A percentile compares a stretch with the other conserved stretches of the same genome.
Conservation (phyloP, 2,329 filamentous ascomycete species). For the Claviceps citrina region DNA sequence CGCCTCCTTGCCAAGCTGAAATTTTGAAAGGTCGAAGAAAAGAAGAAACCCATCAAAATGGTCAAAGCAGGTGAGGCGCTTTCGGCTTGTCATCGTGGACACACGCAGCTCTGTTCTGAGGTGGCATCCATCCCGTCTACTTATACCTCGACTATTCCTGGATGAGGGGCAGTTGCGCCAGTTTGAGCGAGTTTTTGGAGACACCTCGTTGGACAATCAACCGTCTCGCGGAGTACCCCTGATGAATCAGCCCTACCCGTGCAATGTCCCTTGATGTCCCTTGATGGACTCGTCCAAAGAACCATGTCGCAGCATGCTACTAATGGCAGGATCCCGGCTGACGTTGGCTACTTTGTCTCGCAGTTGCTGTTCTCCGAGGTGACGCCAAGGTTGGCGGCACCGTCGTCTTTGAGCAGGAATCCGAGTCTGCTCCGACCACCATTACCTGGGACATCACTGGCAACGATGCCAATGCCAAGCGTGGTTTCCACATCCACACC, state of each 20-base stretch:
- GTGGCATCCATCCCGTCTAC: conserved; percentile 2
- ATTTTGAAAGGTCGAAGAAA: too few species aligned
- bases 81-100: neutral
- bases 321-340: conserved; percentile 3
- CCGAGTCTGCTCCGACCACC: conserved; percentile 67
- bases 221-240: conserved; percentile 23
- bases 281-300: conserved; percentile 15
- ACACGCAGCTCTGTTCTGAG: neutral
- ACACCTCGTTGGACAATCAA: conserved; percentile 11
- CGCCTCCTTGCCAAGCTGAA: conserved; percentile 7
- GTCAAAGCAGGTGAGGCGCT: conserved; percentile 76
- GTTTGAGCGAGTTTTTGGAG: conserved; percentile 43
- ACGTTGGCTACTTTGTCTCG: conserved; percentile 8
- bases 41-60: conserved; percentile 57
- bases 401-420: conserved; percentile 85
- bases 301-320: neutral
- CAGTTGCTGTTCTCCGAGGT: conserved; percentile 93
- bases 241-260: conserved; percentile 21
- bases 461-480: conserved; percentile 87
- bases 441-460: conserved; percentile 86
- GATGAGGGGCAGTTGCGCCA: conserved; percentile 25
- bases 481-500: conserved; percentile 96
- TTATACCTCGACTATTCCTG: conserved; percentile 11
- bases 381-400: conserved; percentile 91
- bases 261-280: conserved; percentile 21